These are phyloP conservation scores for Cercospora zeae-maydis DNA, from an alignment of 2,329 filamentous ascomycete species.

Conservation along the genomic window DNA sequence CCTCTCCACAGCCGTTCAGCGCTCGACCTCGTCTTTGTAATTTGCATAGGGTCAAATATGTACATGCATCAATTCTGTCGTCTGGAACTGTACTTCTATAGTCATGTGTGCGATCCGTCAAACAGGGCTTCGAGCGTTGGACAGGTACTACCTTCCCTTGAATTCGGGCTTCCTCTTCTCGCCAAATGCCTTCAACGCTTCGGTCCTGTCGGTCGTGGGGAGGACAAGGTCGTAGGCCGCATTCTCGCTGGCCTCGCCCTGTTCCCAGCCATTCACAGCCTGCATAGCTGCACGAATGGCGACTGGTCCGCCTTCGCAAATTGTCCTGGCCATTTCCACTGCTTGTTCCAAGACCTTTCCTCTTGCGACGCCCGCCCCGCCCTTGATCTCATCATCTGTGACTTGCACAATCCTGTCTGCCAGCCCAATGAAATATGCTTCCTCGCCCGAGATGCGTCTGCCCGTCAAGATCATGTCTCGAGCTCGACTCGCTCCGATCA, in stretches of 20 bases:
- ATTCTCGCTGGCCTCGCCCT: slow-evolving; percentile 74
- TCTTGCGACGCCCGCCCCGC: slow-evolving; percentile 55
- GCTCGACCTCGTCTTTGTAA: too few relatives aligned
- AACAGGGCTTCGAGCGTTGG: too few relatives aligned
- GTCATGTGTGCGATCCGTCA: too few relatives aligned
- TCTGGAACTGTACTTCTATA: too few relatives aligned
- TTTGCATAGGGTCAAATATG: too few relatives aligned
- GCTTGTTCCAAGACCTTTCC: slow-evolving; percentile 70
- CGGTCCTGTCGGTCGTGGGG: slow-evolving; percentile 77
- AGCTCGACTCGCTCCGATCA: slow-evolving; percentile 79
- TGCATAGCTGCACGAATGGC: slow-evolving; percentile 74
- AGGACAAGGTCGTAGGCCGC: slow-evolving; percentile 81
- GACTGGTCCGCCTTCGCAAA: slow-evolving; percentile 84
- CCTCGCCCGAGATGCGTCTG: slow-evolving; percentile 73
- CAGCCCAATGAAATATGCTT: slow-evolving; percentile 88
- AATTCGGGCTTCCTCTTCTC: slow-evolving; percentile 72
- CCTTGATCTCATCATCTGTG: slow-evolving; percentile 51
- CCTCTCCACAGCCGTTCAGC: too few relatives aligned
- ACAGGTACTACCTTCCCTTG: slow-evolving; percentile 48
- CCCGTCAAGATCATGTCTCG: slow-evolving; percentile 88
- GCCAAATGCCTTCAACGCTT: slow-evolving; percentile 81
- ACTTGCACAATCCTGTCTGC: slow-evolving; percentile 88
- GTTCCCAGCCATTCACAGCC: slow-evolving; percentile 66
- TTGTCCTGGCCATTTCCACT: slow-evolving; percentile 73
- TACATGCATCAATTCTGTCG: too few relatives aligned